Conservation (phyloP, 352 stramenopile genomes). For the Phytopythium cucurbitacearum region DNA sequence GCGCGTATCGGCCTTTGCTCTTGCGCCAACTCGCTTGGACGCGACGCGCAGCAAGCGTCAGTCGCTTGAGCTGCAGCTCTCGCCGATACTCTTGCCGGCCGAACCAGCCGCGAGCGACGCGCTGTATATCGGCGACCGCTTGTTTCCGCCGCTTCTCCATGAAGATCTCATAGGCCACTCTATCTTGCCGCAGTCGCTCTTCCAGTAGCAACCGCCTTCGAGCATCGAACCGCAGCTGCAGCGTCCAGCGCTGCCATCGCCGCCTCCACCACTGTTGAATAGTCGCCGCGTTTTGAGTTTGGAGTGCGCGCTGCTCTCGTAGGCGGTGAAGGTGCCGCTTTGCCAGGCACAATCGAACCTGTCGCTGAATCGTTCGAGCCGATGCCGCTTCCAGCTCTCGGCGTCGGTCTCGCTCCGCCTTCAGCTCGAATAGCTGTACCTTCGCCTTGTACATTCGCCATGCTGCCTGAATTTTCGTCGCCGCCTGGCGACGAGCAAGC, state of each 20-base stretch:
- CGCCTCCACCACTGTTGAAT: constrained; percentile 26
- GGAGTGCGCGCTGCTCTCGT: constrained; percentile 7
- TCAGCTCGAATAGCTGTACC: constrained; percentile 12
- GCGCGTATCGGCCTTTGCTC: constrained; percentile 30
- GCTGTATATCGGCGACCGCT: constrained; percentile 30
- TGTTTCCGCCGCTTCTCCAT: constrained; percentile 9
- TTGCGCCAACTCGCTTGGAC: constrained; percentile 50
- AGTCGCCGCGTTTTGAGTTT: constrained; percentile 1
- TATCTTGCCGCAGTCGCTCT: constrained; percentile 20
- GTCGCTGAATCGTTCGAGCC: constrained; percentile 23
- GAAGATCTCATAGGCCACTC: constrained; percentile 10
- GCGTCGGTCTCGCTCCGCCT: constrained; percentile 1
- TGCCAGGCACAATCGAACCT: constrained; percentile 20
- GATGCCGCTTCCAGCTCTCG: constrained; percentile 14
- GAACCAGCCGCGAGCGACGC: constrained; percentile 31
- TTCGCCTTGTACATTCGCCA: constrained; percentile 27
- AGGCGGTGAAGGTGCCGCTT: constrained; percentile 6
- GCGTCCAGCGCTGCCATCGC: constrained; percentile 6
- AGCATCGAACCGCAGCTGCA: constrained; percentile 19
- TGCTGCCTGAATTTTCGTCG: constrained; percentile 26
- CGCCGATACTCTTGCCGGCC: constrained; percentile 16
- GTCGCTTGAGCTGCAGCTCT: constrained; percentile 8
- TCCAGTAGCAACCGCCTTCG: constrained; percentile 24
- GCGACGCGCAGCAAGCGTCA: constrained; percentile 28
- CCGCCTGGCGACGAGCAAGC: constrained; percentile 14